Base-by-base conservation (phyloP, 129 eudicot genomes). In the Erigeron canadensis region DNA sequence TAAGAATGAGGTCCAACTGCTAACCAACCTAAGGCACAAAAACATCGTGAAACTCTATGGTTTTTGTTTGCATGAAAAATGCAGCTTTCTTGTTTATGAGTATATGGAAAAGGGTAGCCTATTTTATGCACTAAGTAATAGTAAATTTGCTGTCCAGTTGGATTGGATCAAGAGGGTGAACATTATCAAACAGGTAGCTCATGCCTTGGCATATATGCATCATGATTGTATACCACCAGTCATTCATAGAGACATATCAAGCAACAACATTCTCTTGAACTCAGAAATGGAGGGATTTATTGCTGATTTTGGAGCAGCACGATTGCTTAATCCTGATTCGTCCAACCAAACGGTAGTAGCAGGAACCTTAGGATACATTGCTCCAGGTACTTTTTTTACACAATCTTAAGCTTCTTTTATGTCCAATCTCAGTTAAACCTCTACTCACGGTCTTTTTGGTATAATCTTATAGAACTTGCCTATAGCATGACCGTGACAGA, bases 101-200 rank as follows among this genome's bases (percentile, higher is more conserved):
- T 77, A 72, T 48, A 76, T 82, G 76, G 80, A 78, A 64, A 78
- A 72, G 37, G 86, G 83, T 64, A 82, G 86, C 79, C 65, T 82
- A 43, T 75, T 79, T 23, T 65, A 74, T 18, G 74, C 79, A 7
- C 22, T 82, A 8, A 73, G 77, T 22, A 53, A 73, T 7, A 40
- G 15, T 40, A 59, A 64, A 55, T 51, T 67, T 8, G 80, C 71
- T 22, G 45, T 65, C 6, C 60, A 74, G n/a, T 18, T 83, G 45
- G 87, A 72, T n/a, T 83, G 81, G 84, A 60, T 8, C 10, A 79
- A 70, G 50, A 71, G 81, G 81, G 72, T 83, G 68, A 64, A 75
- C 38, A 75, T 83, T 47, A 43, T 79, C 8, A 79, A 79, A 39
- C 79, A 82, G 5, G 63, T 75, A 6, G 81, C 82, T 5, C 65